Conservation (phyloP, 768 basidiomycete genomes). For the Boletus edulis region DNA sequence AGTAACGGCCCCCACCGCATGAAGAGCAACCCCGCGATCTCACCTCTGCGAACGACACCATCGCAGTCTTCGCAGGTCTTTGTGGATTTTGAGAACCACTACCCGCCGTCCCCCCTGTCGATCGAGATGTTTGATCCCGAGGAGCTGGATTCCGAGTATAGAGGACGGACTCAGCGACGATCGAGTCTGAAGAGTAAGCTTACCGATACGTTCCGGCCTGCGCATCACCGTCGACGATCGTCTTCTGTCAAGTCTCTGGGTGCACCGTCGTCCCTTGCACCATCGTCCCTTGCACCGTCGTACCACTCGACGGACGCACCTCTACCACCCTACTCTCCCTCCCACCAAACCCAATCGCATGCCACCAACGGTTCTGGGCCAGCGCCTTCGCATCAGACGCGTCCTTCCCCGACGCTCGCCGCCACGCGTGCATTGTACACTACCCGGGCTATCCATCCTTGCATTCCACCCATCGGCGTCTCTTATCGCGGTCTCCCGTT, state of each 20-base stretch:
- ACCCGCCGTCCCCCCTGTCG: constrained; percentile 25
- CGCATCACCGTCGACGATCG: constrained; percentile 34
- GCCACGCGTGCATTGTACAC: constrained; percentile 54
- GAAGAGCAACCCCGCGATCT: constrained; percentile 51
- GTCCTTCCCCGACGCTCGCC: constrained; percentile 24
- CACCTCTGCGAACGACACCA: constrained; percentile 16
- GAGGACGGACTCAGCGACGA: constrained; percentile 29
- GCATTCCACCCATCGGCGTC: constrained; percentile 59
- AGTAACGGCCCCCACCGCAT: constrained; percentile 33
- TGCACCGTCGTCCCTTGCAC: neutral
- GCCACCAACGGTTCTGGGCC: constrained; percentile 11
- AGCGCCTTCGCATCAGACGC: constrained; percentile 12
- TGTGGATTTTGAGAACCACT: constrained; percentile 22
- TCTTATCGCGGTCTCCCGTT: constrained; percentile 76
- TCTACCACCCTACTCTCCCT: constrained; percentile 18
- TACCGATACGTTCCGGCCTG: constrained; percentile 30
- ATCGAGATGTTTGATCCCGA: constrained; percentile 21
- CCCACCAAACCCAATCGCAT: constrained; percentile 16
- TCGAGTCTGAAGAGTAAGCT: constrained; percentile 33
- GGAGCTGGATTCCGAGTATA: constrained; percentile 23
- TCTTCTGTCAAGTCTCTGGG: constrained; percentile 23
- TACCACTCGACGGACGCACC: constrained; percentile 1
- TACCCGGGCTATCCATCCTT: constrained; percentile 68
- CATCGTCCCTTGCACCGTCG: neutral
- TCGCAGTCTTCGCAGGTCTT: constrained; percentile 29